Conservation (phyloP, 2,329 filamentous ascomycete species). For the Aspergillus pseudonomiae region DNA sequence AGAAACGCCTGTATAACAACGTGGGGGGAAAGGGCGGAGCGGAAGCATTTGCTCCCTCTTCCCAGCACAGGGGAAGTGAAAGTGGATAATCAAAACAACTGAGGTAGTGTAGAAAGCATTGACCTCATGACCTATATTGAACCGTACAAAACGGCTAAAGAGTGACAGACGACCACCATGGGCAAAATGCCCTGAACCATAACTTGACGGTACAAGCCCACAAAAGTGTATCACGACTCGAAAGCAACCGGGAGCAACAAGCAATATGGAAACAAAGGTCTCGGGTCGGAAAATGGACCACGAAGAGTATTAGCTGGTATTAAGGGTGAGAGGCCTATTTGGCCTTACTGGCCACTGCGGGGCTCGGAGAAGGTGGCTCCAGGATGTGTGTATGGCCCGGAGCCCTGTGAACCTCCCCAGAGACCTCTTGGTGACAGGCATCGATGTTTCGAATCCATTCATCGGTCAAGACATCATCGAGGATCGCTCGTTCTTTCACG, state of each 20-base stretch:
- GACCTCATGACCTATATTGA: conserved; percentile 11
- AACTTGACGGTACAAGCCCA: not conserved
- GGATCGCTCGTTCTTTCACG: conserved; percentile 77
- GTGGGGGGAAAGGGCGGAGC: not conserved
- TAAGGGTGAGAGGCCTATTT: conserved; percentile 27
- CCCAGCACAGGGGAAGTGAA: conserved; percentile 12
- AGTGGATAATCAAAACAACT: conserved; percentile 14
- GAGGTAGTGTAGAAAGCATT: conserved; percentile 7
- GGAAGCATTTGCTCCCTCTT: conserved; percentile 1
- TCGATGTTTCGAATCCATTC: conserved; percentile 85
- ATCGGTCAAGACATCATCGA: conserved; percentile 84
- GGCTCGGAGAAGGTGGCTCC: conserved; percentile 61
- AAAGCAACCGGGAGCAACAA: not conserved
- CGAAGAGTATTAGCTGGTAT: conserved; percentile 6
- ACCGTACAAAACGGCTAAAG: conserved; percentile 9
- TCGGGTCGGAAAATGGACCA: not conserved
- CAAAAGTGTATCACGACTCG: not conserved
- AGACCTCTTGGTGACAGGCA: conserved; percentile 79
- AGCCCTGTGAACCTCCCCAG: conserved; percentile 71
- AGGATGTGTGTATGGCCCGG: conserved; percentile 82
- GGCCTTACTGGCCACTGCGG: conserved; percentile 40
- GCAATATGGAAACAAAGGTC: not conserved
- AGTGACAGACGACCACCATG: not conserved
- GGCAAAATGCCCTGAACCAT: not conserved
- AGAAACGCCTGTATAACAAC: conserved; percentile 20